Evolutionary conservation across 331 rosid genomes (phyloP), one percentile per base, ranked within the genome.

Genomic region (Pyracantha coccinea): DNA sequence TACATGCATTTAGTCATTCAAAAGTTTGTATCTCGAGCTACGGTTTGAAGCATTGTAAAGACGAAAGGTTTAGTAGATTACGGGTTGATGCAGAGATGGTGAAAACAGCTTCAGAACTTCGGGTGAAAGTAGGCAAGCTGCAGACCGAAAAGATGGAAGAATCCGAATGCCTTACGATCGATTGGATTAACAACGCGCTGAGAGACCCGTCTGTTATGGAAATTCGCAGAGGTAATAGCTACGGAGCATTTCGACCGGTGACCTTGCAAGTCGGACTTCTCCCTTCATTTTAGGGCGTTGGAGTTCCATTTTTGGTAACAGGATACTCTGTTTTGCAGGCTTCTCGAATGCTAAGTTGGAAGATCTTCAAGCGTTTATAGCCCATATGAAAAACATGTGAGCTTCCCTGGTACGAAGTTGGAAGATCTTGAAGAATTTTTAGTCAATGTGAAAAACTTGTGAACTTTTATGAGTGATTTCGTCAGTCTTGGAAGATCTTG

Each of bases 71-170:
- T 35, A 70, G 29, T 58, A 25, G 35, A 32, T 52, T 75, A 55
- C 75, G 82, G 68, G 68, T 80, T 79, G 54, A 32, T 25, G 35
- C 77, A 94, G 97, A 92, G 81, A 61, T 95, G 75, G 72, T 84
- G 83, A 59, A 79, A 71, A 80, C 86, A 8, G 96, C 90, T 54
- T 80, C 90, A 28, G 91, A 90, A 80, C 89, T 95, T 61, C 72
- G 83, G 71, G 68, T 8, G 19, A 84, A 76, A 83, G 68, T 87
- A 29, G 85, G 79, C 71, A 86, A 86, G 83, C 79, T 92, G 81
- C 84, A 85, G 82, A 78, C 79, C 20, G 72, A 75, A 68, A 76
- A 45, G 77, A 71, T 57, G 53, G 89, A 85, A 86, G 90, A 83
- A 78, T 21, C 82, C 7, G 82, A 84, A 62, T 67, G 59, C 70